Evolutionary conservation across 106 monocot genomes (phyloP).

Genomic region (Narthecium ossifragum): DNA sequence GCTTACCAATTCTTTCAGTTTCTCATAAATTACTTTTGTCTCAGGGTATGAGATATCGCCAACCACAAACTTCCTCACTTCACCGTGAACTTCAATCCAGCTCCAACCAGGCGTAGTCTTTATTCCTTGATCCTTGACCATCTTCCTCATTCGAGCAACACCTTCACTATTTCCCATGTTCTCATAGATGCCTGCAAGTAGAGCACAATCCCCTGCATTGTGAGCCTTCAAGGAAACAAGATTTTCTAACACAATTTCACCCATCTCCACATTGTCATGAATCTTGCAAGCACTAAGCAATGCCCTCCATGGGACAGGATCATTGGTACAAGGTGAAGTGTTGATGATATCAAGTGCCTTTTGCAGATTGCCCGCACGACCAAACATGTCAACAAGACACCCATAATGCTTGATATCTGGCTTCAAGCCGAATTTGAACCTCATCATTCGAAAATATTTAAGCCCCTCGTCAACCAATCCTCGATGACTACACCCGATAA

Average conservation of each 20-base stretch:
- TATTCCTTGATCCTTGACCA: constrained; percentile 16
- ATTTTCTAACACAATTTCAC: too few species aligned
- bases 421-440: constrained; percentile 7
- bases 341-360: too few species aligned
- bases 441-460: constrained; percentile 39
- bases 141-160: constrained; percentile 1
- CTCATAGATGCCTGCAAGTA: too few species aligned
- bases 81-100: constrained; percentile 19
- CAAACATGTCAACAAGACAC: constrained; percentile 61
- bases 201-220: too few species aligned
- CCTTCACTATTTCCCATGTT: constrained; percentile 8
- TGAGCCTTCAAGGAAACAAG: too few species aligned
- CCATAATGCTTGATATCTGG: constrained; percentile 55
- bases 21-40: constrained; percentile 2
- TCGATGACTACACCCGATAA: constrained; percentile 49
- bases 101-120: constrained; percentile 22
- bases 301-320: too few species aligned
- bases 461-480: constrained; percentile 53
- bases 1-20: not conserved
- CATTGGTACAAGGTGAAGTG: too few species aligned
- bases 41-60: constrained; percentile 13
- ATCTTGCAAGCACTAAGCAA: too few species aligned
- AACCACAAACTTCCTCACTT: constrained; percentile 17
- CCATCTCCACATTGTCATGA: too few species aligned
- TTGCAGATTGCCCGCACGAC: constrained; percentile 52